A percentile compares a stretch with the other conserved stretches of the same genome.
phyloP scores from a whole-genome alignment of 345 rosid species.

The Carallia brachiata region DNA sequence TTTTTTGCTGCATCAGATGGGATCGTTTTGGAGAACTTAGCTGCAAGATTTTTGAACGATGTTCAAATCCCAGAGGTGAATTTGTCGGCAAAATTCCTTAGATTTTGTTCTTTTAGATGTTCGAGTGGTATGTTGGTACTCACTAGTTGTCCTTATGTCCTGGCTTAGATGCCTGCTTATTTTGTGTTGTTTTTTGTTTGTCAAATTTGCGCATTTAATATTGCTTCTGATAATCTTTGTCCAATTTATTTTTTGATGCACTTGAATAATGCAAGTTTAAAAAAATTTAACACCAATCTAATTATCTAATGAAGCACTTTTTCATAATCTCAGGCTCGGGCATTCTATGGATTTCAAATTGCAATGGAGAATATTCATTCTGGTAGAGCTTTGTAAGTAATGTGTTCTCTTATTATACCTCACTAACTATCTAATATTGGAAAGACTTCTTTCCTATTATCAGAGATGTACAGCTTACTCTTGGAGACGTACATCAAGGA shows the following conservation, averaged over 20 bases:
- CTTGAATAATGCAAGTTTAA: too few relatives aligned
- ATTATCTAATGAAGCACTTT: conserved; percentile 24
- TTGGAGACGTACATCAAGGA: conserved; percentile 89
- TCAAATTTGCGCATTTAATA: not conserved
- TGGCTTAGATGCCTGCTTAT: not conserved
- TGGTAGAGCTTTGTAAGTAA: conserved; percentile 44
- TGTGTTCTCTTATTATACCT: not conserved
- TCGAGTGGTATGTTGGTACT: too few relatives aligned
- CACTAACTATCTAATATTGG: conserved; percentile 14
- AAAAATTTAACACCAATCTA: not conserved
- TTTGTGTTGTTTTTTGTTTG: not conserved
- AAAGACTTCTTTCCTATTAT: conserved; percentile 8
- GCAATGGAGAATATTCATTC: conserved; percentile 97
- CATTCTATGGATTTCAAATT: conserved; percentile 91
- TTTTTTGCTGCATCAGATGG: conserved; percentile 96
- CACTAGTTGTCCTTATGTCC: too few relatives aligned
- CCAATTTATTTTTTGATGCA: not conserved
- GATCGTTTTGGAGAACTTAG: conserved; percentile 85
- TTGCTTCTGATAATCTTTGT: not conserved
- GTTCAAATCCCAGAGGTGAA: conserved; percentile 84
- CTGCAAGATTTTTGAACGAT: conserved; percentile 82
- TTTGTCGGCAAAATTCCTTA: not conserved
- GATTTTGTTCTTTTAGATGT: not conserved
- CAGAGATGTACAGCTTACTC: conserved; percentile 94
- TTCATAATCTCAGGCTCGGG: conserved; percentile 62